Evolutionary conservation across 2,329 filamentous ascomycete genomes (phyloP).

Genomic region (Talaromyces sp.): DNA sequence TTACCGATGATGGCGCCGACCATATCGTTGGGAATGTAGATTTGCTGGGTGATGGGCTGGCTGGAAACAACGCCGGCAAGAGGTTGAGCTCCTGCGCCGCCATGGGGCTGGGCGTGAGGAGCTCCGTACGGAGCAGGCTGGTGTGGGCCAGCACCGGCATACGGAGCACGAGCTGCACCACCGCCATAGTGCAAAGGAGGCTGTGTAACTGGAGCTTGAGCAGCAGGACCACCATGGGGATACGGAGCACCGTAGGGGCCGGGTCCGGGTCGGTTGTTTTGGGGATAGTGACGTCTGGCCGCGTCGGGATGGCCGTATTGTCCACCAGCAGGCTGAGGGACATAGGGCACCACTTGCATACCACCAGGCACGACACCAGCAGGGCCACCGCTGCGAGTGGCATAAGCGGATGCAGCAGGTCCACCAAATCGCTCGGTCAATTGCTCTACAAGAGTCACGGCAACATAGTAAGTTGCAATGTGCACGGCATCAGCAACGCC

Average conservation of each 20-base stretch:
- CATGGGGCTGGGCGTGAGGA: slow-evolving; percentile 61
- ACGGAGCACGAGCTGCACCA: slow-evolving; percentile 69
- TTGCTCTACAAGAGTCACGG: slow-evolving; percentile 95
- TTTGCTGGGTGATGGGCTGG: slow-evolving; percentile 91
- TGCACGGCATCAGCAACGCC: slow-evolving; percentile 97
- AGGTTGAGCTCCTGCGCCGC: slow-evolving; percentile 58
- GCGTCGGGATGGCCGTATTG: slow-evolving; percentile 90
- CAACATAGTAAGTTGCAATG: slow-evolving; percentile 98
- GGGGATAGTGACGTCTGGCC: slow-evolving; percentile 70
- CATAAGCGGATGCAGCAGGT: slow-evolving; percentile 94
- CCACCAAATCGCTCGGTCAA: slow-evolving; percentile 95
- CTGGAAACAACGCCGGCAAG: slow-evolving; percentile 73
- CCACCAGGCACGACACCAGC: slow-evolving; percentile 92
- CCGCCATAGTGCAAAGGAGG: slow-evolving; percentile 72
- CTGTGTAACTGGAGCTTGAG: slow-evolving; percentile 54
- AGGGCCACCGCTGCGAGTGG: slow-evolving; percentile 87
- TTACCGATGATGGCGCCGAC: slow-evolving; percentile 99
- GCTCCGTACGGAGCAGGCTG: slow-evolving; percentile 67
- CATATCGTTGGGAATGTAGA: slow-evolving; percentile 99
- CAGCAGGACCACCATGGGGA: slow-evolving; percentile 61
- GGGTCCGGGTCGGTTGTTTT: slow-evolving; percentile 71
- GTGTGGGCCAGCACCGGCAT: slow-evolving; percentile 75
- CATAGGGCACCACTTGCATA: slow-evolving; percentile 99
- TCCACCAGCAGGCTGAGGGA: slow-evolving; percentile 85
- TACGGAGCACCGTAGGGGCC: slow-evolving; percentile 69